A percentile compares a stretch with the other conserved stretches of the same genome.
Conservation (phyloP, 2,329 filamentous ascomycete genomes). For the Neurospora crassa region DNA sequence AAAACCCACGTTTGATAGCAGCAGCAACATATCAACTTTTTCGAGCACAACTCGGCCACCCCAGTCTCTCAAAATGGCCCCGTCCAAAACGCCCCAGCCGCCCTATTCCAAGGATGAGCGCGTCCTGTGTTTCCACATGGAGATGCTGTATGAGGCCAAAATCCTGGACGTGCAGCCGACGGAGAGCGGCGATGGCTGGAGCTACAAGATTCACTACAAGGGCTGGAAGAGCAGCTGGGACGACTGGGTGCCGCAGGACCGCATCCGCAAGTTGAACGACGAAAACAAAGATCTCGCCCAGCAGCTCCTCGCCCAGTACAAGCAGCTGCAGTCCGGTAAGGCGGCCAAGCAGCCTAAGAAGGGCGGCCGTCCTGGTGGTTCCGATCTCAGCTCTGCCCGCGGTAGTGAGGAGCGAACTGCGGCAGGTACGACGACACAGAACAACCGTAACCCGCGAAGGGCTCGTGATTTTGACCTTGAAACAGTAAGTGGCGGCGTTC, state of each 20-base stretch:
- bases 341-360: slow-evolving; percentile 46
- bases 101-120: slow-evolving; percentile 73
- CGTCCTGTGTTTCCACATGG: slow-evolving; percentile 93
- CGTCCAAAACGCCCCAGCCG: slow-evolving; percentile 32
- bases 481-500: slow-evolving; percentile 49
- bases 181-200: slow-evolving; percentile 61
- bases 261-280: slow-evolving; percentile 86
- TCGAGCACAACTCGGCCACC: not conserved
- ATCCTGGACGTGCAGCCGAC: slow-evolving; percentile 69
- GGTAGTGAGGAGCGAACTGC: slow-evolving; percentile 71
- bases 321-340: slow-evolving; percentile 40
- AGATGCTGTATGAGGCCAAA: slow-evolving; percentile 96
- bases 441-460: slow-evolving; percentile 60
- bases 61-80: slow-evolving; percentile 23
- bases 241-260: slow-evolving; percentile 92
- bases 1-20: not conserved
- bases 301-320: slow-evolving; percentile 61
- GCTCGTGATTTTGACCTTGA: slow-evolving; percentile 76
- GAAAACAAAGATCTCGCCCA: slow-evolving; percentile 87
- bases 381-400: slow-evolving; percentile 53
- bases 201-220: slow-evolving; percentile 96
- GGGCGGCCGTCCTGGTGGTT: slow-evolving; percentile 34
- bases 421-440: slow-evolving; percentile 41
- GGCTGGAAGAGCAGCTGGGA: slow-evolving; percentile 99
- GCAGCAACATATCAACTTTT: not conserved